phyloP scores from a whole-genome alignment of 192 early-diverging fungal genomes.

The Coemansia sp. region DNA sequence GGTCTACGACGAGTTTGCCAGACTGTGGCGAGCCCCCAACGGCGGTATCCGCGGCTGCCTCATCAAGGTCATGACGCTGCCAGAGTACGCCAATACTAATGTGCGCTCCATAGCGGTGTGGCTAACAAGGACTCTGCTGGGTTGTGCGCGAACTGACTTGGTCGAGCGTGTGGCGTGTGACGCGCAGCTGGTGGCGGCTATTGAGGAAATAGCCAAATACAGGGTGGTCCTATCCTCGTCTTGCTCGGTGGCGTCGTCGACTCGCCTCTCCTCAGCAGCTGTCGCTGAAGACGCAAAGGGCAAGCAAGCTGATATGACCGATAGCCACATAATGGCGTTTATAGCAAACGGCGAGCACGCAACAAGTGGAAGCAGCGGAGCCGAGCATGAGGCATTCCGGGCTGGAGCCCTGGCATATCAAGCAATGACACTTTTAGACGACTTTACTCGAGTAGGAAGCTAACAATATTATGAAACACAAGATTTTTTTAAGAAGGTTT shows the following conservation, averaged over 20 bases:
- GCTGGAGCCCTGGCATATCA: background rate
- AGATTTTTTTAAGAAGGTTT: too few relatives aligned
- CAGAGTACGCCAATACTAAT: slow-evolving; percentile 19
- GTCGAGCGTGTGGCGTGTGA: slow-evolving; percentile 17
- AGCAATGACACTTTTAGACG: background rate
- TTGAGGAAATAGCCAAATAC: slow-evolving; percentile 21
- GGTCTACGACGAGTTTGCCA: slow-evolving; percentile 36
- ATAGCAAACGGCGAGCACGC: background rate
- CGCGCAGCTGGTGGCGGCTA: slow-evolving; percentile 20
- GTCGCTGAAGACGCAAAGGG: background rate
- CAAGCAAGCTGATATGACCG: background rate
- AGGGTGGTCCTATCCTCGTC: background rate
- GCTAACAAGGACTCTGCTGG: slow-evolving; percentile 29
- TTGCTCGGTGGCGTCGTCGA: slow-evolving; percentile 5
- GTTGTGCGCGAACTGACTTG: slow-evolving; percentile 14
- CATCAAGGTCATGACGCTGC: slow-evolving; percentile 3
- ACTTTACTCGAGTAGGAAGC: background rate
- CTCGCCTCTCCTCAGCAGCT: background rate
- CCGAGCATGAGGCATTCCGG: background rate
- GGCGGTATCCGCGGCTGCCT: slow-evolving; percentile 24
- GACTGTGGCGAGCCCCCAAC: slow-evolving; percentile 26
- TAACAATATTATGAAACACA: background rate
- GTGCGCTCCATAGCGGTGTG: slow-evolving; percentile 37
- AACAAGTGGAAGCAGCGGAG: background rate
- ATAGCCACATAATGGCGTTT: background rate